Percentiles rank a stretch among this genome's conserved stretches.
Conservation (phyloP, 1,139 yeast species). For the Kodamaea fungicola region DNA sequence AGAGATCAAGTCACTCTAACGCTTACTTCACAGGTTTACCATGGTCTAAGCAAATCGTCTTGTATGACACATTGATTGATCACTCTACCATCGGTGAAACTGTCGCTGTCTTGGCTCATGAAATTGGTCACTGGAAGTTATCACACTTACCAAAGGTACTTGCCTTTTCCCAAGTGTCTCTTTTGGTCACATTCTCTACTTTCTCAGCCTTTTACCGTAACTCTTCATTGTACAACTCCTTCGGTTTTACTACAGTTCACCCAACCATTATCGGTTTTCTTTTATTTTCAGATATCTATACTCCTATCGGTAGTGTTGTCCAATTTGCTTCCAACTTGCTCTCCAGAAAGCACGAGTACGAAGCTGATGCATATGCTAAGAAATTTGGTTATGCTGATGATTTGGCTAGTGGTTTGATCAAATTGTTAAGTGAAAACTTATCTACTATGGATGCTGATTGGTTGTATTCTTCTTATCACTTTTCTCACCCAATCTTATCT, state of each 20-base stretch:
- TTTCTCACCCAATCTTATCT: slow-evolving; percentile 85
- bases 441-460: slow-evolving; percentile 84
- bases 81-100: slow-evolving; percentile 76
- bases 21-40: slow-evolving; percentile 96
- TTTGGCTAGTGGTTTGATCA: slow-evolving; percentile 70
- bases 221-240: slow-evolving; percentile 68
- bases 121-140: slow-evolving; percentile 95
- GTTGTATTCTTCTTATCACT: slow-evolving; percentile 83
- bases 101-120: slow-evolving; percentile 94
- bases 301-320: slow-evolving; percentile 70
- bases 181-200: slow-evolving; percentile 61
- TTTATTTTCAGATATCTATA: slow-evolving; percentile 68
- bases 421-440: slow-evolving; percentile 74
- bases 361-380: slow-evolving; percentile 87
- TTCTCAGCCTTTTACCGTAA: slow-evolving; percentile 81
- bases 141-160: slow-evolving; percentile 78
- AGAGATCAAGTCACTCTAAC: slow-evolving; percentile 92
- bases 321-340: slow-evolving; percentile 65
- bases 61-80: slow-evolving; percentile 84
- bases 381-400: slow-evolving; percentile 66
- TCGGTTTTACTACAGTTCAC: slow-evolving; percentile 63
- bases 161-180: slow-evolving; percentile 58
- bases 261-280: slow-evolving; percentile 82
- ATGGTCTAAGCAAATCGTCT: slow-evolving; percentile 92
- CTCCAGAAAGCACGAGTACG: slow-evolving; percentile 84